phyloP scores from a whole-genome alignment of 805 yeast genomes.

The Myxozyma udenii region DNA sequence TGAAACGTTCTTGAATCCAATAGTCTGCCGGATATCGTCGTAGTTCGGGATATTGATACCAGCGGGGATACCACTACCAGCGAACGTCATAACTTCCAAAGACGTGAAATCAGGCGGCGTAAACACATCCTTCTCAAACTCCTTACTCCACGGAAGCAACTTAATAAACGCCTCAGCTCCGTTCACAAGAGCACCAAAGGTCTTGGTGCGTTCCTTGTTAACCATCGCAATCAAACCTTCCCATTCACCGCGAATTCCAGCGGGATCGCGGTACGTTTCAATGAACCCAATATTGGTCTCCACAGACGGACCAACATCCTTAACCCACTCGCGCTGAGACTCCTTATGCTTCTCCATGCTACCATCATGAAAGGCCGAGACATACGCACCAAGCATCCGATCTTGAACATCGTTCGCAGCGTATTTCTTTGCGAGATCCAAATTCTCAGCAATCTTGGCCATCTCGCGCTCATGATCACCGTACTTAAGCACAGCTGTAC shows the following conservation, averaged over 20 bases:
- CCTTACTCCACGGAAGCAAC: conserved; percentile 71
- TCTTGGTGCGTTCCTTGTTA: conserved; percentile 78
- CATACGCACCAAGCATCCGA: conserved; percentile 63
- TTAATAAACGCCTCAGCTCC: conserved; percentile 63
- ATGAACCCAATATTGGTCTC: conserved; percentile 86
- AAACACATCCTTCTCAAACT: conserved; percentile 77
- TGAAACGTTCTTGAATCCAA: conserved; percentile 87
- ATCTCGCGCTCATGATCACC: conserved; percentile 79
- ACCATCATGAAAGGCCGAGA: conserved; percentile 71
- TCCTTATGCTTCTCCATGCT: conserved; percentile 81
- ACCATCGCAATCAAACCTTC: conserved; percentile 89
- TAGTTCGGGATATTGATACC: conserved; percentile 92
- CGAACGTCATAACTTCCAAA: conserved; percentile 81
- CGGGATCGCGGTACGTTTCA: conserved; percentile 89
- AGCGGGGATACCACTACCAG: conserved; percentile 88
- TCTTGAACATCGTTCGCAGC: conserved; percentile 73
- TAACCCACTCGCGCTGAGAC: conserved; percentile 84
- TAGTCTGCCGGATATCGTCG: conserved; percentile 77
- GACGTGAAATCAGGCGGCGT: conserved; percentile 92
- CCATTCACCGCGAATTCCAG: conserved; percentile 92
- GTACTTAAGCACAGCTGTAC: conserved; percentile 53
- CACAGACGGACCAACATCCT: conserved; percentile 73
- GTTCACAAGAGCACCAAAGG: conserved; percentile 66
- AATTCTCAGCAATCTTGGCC: conserved; percentile 51
- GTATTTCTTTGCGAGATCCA: conserved; percentile 54